These are phyloP conservation scores for Brassica juncea DNA, from an alignment of 345 rosid genomes.

Conservation along the genomic window DNA sequence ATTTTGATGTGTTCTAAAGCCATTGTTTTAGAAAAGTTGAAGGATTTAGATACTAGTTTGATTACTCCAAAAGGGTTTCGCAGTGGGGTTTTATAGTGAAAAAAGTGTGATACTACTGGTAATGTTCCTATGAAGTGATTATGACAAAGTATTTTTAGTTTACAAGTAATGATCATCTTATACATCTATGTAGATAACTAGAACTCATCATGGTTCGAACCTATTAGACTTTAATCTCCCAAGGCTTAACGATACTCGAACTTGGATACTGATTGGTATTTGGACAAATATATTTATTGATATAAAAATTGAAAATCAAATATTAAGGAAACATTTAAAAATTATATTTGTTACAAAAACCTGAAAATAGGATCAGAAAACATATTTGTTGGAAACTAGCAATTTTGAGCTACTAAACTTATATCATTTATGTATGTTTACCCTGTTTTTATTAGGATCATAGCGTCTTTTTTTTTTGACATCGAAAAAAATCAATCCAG, in stretches of 20 bases:
- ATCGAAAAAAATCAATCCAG: too few relatives aligned
- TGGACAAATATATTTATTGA: background rate
- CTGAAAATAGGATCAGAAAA: background rate
- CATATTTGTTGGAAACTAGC: background rate
- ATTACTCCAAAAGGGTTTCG: slow-evolving; percentile 14
- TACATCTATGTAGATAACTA: slow-evolving; percentile 5
- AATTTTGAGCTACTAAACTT: background rate
- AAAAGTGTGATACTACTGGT: background rate
- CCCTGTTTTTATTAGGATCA: background rate
- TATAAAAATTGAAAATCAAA: background rate
- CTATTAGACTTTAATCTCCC: background rate
- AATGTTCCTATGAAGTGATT: slow-evolving; percentile 20
- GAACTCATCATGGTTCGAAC: slow-evolving; percentile 3
- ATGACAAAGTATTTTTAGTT: slow-evolving; percentile 23
- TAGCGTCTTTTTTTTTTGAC: background rate
- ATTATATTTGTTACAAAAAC: background rate
- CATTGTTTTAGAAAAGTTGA: slow-evolving; percentile 13
- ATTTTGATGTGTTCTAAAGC: slow-evolving; percentile 1
- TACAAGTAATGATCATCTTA: slow-evolving; percentile 28
- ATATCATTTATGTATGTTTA: background rate
- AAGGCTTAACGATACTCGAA: background rate
- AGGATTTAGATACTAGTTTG: slow-evolving; percentile 17
- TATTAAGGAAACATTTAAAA: background rate
- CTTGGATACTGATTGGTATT: background rate
- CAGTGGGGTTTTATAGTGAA: slow-evolving; percentile 33